Evolutionary conservation across 805 yeast species (phyloP), one percentile per base, ranked within the genome.

Genomic region (Kodamaea laetipori): DNA sequence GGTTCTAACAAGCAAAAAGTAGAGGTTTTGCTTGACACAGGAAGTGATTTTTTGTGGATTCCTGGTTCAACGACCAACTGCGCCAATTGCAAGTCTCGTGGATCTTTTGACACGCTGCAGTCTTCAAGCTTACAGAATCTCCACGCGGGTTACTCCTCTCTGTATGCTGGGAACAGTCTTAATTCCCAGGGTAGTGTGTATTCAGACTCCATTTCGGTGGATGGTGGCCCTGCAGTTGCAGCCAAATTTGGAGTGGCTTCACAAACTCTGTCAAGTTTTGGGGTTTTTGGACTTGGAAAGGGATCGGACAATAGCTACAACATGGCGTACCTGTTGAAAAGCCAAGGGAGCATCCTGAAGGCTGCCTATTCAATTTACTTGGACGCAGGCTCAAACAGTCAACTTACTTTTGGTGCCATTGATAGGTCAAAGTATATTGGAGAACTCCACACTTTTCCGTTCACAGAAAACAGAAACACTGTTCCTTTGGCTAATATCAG

Each of bases 341-440:
- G 39, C 18, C 45, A 41, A 12, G 52, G 52, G 1, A 6, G 33
- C 11, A 51, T 46, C 23, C 4, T 21, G 4, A 45, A 35, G 15
- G 46, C 52, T 6, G 45, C 47, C 7, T 52, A 50, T 31, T 50
- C 53, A 9, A n/a, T 52, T n/a, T 52, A 50, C 39, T 43, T 56
- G 45, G 48, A 48, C 39, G 45, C 32, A 18, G 17, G 53, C 37
- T 6, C 19, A 16, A 7, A 11, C 30, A 58, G 60, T 10, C 32
- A 51, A 3, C 28, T 57, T 13, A 37, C 54, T 11, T 55, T 56
- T 34, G 60, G 60, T 7, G 58, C 54, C 10, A 48, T 54, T 15
- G 58, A 57, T 43, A 33, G 38, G 3, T 53, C 44, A 11, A 54
- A 52, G 45, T 48, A 45, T 26, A 27, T 23, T 7, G 53, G 53